Percentiles rank a stretch among this genome's conserved stretches.
These are phyloP conservation scores for Withania somnifera DNA, from an alignment of 305 asterid genomes.

Conservation along the genomic window DNA sequence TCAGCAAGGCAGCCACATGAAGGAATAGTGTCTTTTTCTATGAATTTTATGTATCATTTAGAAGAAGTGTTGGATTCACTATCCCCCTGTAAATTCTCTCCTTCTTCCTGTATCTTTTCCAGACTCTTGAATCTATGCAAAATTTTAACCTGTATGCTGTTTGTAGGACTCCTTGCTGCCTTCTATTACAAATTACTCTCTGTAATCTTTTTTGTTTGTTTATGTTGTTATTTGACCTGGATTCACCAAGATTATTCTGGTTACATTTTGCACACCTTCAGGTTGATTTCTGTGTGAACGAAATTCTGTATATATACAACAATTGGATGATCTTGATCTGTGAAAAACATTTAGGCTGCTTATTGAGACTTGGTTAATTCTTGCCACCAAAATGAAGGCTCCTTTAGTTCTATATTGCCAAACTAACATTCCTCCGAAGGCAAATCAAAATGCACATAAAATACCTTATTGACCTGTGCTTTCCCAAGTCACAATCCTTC, in stretches of 20 bases:
- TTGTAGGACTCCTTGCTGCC: not conserved
- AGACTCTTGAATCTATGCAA: not conserved
- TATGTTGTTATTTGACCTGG: not conserved
- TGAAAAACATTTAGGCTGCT: not conserved
- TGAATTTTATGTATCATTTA: not conserved
- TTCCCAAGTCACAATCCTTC: not conserved
- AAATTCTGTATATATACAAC: not conserved
- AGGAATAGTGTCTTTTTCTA: not conserved
- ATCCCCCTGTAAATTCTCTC: not conserved
- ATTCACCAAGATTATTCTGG: not conserved
- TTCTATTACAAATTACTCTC: not conserved
- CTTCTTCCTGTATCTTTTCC: not conserved
- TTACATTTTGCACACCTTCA: not conserved
- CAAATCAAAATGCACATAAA: not conserved
- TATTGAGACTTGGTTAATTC: not conserved
- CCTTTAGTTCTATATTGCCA: not conserved
- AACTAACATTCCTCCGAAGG: not conserved
- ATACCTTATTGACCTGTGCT: not conserved
- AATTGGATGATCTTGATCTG: not conserved
- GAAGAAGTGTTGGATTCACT: not conserved
- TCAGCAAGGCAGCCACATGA: not conserved
- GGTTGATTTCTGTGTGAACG: not conserved
- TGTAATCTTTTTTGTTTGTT: not conserved
- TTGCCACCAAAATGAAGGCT: not conserved
- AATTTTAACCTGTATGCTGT: not conserved